phyloP scores from a whole-genome alignment of 768 basidiomycete species.

The Naganishia vishniacii region DNA sequence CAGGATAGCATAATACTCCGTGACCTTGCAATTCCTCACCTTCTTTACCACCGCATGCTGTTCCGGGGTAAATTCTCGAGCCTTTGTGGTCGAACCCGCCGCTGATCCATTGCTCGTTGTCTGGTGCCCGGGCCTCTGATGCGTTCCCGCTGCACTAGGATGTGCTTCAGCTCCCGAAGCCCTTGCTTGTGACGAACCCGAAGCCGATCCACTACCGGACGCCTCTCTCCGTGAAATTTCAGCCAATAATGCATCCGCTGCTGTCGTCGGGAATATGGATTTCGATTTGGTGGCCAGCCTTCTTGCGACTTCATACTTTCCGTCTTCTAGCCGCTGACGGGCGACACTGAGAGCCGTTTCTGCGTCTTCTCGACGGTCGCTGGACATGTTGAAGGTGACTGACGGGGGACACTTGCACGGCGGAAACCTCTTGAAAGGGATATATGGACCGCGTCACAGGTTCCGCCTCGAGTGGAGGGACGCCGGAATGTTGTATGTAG shows the following conservation, averaged over 20 bases:
- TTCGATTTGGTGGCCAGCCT: conserved; percentile 20
- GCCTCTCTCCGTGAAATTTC: conserved; percentile 16
- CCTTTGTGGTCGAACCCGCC: conserved; percentile 52
- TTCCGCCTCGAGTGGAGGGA: too few species aligned
- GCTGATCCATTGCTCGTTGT: conserved; percentile 4
- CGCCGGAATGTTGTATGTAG: too few species aligned
- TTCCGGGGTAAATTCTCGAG: conserved; percentile 76
- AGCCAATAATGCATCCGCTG: conserved; percentile 6
- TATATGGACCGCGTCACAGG: too few species aligned
- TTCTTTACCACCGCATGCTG: conserved; percentile 77
- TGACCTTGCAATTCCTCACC: conserved; percentile 75
- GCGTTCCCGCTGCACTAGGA: conserved; percentile 66
- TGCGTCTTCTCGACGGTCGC: conserved; percentile 19
- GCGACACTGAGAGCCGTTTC: conserved; percentile 22
- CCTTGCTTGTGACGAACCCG: conserved; percentile 49
- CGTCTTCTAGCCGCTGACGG: conserved; percentile 14
- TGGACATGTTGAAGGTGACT: conserved; percentile 5
- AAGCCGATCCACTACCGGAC: neutral
- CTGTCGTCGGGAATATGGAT: conserved; percentile 16
- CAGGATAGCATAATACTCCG: conserved; percentile 90
- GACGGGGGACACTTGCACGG: neutral
- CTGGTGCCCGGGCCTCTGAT: conserved; percentile 55
- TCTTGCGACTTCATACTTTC: conserved; percentile 12
- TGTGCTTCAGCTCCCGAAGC: conserved; percentile 57
- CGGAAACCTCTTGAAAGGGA: too few species aligned